These are phyloP conservation scores for Suhomyces chickasaworum DNA, from an alignment of 1,139 yeast species.

Conservation along the genomic window DNA sequence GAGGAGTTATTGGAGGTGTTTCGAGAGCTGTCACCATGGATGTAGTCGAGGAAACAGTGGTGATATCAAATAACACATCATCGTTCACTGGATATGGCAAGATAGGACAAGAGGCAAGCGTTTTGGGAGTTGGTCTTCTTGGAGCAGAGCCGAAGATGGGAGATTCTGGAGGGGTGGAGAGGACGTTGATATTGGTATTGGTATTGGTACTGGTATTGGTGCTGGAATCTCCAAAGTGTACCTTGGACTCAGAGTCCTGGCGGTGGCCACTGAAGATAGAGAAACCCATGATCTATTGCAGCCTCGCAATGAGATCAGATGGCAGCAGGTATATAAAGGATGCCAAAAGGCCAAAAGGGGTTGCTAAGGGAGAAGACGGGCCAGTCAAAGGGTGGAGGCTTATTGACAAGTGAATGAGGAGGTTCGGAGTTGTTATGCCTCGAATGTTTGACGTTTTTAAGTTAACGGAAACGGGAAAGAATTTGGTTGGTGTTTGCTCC, in stretches of 20 bases:
- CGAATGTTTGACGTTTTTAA: not conserved
- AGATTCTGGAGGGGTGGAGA: conserved; percentile 6
- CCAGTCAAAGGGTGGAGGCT: not conserved
- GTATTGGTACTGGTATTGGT: too few species aligned
- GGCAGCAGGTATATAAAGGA: not conserved
- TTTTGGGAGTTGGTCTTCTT: not conserved
- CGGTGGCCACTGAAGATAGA: conserved; percentile 4
- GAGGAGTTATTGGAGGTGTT: not conserved
- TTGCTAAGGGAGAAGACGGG: not conserved
- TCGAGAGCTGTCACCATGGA: conserved; percentile 5
- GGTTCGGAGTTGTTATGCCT: not conserved
- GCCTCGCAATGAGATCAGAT: not conserved
- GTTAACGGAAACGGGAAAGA: not conserved
- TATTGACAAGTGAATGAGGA: not conserved
- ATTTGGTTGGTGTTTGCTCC: not conserved
- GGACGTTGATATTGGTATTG: too few species aligned
- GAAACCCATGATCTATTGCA: conserved; percentile 9
- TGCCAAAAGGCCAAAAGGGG: not conserved
- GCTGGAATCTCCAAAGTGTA: not conserved
- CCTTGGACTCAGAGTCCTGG: not conserved
- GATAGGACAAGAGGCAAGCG: not conserved
- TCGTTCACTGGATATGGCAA: conserved; percentile 11
- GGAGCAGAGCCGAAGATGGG: conserved; percentile 9
- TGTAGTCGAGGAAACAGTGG: not conserved
- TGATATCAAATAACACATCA: conserved; percentile 3